A percentile compares a stretch with the other conserved stretches of the same genome.
These are phyloP conservation scores for Exophiala alcalophila DNA, from an alignment of 2,329 filamentous ascomycete genomes.

Conservation along the genomic window DNA sequence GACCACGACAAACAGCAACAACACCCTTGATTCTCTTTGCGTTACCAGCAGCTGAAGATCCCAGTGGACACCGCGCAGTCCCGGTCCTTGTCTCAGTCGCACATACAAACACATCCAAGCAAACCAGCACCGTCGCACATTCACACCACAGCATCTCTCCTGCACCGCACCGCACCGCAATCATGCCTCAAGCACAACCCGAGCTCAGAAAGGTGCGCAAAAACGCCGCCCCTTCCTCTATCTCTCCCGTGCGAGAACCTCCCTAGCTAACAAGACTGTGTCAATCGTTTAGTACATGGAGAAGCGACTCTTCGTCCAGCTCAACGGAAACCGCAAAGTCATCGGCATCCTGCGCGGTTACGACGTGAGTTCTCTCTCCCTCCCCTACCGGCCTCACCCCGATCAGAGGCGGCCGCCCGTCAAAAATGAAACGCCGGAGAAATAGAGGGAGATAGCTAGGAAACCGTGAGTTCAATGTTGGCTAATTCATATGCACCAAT, in stretches of 20 bases:
- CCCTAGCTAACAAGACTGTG: background rate
- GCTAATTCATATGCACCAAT: background rate
- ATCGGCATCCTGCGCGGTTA: conserved; percentile 92
- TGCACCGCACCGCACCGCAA: conserved; percentile 2
- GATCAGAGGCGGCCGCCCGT: no score
- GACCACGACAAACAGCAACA: no score
- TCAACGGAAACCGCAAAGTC: conserved; percentile 97
- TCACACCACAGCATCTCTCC: conserved; percentile 3
- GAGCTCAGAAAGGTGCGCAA: conserved; percentile 91
- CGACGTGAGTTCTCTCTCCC: conserved; percentile 63
- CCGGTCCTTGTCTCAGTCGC: no score
- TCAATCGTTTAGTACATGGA: conserved; percentile 78
- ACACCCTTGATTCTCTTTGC: no score
- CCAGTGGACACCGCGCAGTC: no score
- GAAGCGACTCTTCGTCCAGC: conserved; percentile 95
- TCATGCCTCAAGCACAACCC: conserved; percentile 96
- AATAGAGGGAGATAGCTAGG: background rate
- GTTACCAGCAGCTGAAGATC: no score
- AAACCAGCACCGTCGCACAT: no score
- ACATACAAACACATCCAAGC: no score
- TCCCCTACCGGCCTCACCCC: no score
- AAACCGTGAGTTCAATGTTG: no score
- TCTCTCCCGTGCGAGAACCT: conserved; percentile 26
- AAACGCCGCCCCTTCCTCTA: background rate
- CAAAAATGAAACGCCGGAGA: background rate